Base-by-base conservation (phyloP, 495 filamentous ascomycete species). In the Chaetomium tenue region DNA sequence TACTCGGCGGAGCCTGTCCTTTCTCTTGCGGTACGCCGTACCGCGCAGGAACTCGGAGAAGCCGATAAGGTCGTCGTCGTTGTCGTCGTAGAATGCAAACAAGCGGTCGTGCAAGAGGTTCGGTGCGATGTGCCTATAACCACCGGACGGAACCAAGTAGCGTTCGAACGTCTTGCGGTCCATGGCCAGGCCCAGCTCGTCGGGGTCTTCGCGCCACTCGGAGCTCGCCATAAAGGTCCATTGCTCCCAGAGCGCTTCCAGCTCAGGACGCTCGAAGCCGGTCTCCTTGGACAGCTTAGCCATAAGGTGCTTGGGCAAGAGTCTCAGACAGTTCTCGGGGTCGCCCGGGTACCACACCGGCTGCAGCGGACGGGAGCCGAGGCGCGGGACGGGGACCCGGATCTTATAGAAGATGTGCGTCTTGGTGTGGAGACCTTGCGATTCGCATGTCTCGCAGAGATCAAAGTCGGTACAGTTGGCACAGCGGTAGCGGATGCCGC, bases 361-460 rank as follows among this genome's bases (percentile, higher is more conserved):
- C 67, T 90, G 87, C 15, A 87, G 86, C 71, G 92, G 86, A 56
- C 79, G 74, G 46, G 77, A 75, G 57, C 76, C 78, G 23, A 81
- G 75, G 15, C 79, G 73, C 1, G 80, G 79, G 48, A 78, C 78
- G 15, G 80, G 80, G 26, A 83, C 68, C 58, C 75, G 76, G 71
- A 83, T 88, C 75, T 98, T 98, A 81, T 93, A 96, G 80, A 98
- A 97, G 50, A 98, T 79, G 77, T 98, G 94, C 0, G 92, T 96
- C 76, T 93, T 96, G 65, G 83, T 86, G 72, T 99, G 95, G 0
- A 91, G 79, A 58, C 89, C 86, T 73, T 90, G 86, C 5, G 89
- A 86, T 76, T 97, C 93, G 72, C 93, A 97, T 11, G 85, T 87
- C 74, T 95, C 91, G 76, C 91, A 97, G 20, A 93, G 85, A 73